Evolutionary conservation across 345 rosid species (phyloP), one percentile per base, ranked within the genome.

Genomic region (Bruguiera sexangula): DNA sequence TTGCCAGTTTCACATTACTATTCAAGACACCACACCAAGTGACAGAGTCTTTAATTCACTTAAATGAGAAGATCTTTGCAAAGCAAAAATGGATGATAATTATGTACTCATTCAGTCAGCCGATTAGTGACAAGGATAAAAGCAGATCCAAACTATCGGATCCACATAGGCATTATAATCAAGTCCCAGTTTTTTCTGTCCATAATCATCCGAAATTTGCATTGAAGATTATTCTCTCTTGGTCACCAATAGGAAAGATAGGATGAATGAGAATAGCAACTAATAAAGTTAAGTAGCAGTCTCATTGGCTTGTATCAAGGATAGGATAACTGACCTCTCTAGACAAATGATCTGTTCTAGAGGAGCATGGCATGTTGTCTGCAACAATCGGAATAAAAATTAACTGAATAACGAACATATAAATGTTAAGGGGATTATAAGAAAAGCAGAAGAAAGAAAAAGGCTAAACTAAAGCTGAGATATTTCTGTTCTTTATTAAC

Each of bases 351-450:
- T 73, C 82, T 8, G 63, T 61, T 63, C 79, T 79, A 18, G 85
- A 82, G 21, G 83, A 75, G 78, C 75, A 82, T 10, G 81, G 81
- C 78, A 84, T 77, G 66, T 55, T 70, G 32, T 79, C 88, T 86
- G 84, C 85, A 75, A 63, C 53, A 69, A 57, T 54, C 32, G 46
- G 60, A 74, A 51, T 67, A 67, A 27, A 52, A 21, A 16, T 50
- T 30, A 67, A 55, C 26, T 63, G 9, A 60, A 8, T 27, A 60
- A 34, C 46, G 46, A 16, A 54, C 31, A 32, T 39, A 29, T 20
- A 27, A 43, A 24, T 5, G 31, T 48, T 60, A n/a, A 21, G 5
- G 15, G 6, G 11, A 55, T 39, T 60, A 32, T 34, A 39, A 22
- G 30, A 8, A 19, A 32, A 15, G 39, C 18, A 6, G n/a, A 13